These are phyloP conservation scores for Corchorus olitorius DNA, from an alignment of 345 rosid genomes.

Conservation along the genomic window DNA sequence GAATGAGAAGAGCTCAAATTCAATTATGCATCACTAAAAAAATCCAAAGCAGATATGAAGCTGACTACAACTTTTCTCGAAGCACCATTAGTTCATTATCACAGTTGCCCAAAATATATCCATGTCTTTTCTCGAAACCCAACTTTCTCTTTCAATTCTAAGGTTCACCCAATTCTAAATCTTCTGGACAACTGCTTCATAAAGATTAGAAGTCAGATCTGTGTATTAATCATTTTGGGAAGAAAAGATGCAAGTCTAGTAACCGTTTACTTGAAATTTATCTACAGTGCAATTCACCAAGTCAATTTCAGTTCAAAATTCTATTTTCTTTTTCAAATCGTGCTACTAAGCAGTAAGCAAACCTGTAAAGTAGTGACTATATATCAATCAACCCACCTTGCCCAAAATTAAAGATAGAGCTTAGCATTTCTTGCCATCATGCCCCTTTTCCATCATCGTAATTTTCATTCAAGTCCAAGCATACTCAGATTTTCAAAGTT, in stretches of 20 bases:
- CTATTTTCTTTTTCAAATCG: slow-evolving; percentile 3
- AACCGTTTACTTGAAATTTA: not conserved
- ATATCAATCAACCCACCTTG: not conserved
- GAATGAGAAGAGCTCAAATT: not conserved
- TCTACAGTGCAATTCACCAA: not conserved
- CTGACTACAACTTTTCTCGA: not conserved
- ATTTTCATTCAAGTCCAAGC: not conserved
- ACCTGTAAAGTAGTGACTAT: not conserved
- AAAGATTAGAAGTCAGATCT: not conserved
- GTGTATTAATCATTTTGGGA: not conserved
- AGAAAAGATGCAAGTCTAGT: not conserved
- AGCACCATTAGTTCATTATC: not conserved
- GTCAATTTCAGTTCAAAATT: slow-evolving; percentile 2
- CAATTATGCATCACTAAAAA: not conserved
- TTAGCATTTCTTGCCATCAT: not conserved
- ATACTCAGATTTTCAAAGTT: not conserved
- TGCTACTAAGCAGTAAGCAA: not conserved
- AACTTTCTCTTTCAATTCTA: not conserved
- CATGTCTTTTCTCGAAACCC: not conserved
- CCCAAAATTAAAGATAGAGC: not conserved
- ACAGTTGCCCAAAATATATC: not conserved
- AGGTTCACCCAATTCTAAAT: not conserved
- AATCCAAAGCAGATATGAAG: not conserved
- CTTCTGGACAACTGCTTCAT: not conserved
- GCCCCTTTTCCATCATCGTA: not conserved